Conservation (phyloP, 164 flowering plant genomes). For the Warburgia ugandensis region DNA sequence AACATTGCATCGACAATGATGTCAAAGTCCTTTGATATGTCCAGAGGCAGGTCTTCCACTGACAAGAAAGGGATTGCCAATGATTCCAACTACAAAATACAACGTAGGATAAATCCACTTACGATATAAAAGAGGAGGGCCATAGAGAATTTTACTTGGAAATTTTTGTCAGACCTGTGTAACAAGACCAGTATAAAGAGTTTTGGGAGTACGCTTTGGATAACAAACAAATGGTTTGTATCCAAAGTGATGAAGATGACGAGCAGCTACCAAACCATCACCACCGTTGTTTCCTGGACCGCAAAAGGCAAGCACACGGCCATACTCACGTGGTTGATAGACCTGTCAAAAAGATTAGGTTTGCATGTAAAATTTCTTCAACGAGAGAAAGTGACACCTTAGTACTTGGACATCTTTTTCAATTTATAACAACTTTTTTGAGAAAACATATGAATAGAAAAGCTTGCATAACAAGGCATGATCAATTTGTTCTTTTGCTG, state of each 20-base stretch:
- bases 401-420: too few relatives aligned
- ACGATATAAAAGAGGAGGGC: background rate
- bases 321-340: slow-evolving; percentile 52
- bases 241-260: slow-evolving; percentile 94
- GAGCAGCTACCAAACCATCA: slow-evolving; percentile 96
- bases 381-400: background rate
- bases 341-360: slow-evolving; percentile 35
- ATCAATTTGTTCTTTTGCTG: too few relatives aligned
- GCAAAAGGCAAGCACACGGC: slow-evolving; percentile 80
- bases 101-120: slow-evolving; percentile 11
- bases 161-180: slow-evolving; percentile 53
- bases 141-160: background rate
- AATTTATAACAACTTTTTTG: too few relatives aligned
- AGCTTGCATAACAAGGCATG: too few relatives aligned
- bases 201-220: slow-evolving; percentile 77
- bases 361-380: background rate
- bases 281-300: slow-evolving; percentile 99
- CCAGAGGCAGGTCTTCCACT: slow-evolving; percentile 67
- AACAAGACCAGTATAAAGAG: slow-evolving; percentile 77
- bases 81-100: slow-evolving; percentile 74
- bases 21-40: slow-evolving; percentile 76
- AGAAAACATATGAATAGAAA: too few relatives aligned
- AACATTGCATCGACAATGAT: slow-evolving; percentile 86
- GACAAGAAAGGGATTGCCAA: slow-evolving; percentile 72
- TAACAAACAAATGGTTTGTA: slow-evolving; percentile 73